A percentile compares a stretch with the other conserved stretches of the same genome.
Conservation (phyloP, 768 basidiomycete species). For the Russula emetica region DNA sequence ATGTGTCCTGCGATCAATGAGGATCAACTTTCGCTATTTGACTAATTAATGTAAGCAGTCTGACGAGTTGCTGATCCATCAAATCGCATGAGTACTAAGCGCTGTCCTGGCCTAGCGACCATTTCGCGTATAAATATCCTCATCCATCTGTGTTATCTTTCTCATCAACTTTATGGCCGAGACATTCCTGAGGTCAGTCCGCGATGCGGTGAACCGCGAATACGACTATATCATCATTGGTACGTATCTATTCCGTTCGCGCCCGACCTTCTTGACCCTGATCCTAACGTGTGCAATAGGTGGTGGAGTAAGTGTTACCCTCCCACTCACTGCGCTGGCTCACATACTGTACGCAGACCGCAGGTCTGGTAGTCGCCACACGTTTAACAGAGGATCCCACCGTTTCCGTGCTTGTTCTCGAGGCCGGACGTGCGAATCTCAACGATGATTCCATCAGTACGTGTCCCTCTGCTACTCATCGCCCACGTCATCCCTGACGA, state of each 20-base stretch:
- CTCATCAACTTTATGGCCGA: not conserved
- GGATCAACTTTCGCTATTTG: too few species aligned
- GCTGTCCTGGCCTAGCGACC: not conserved
- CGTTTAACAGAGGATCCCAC: constrained; percentile 31
- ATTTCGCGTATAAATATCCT: not conserved
- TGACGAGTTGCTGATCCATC: not conserved
- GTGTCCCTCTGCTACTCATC: not conserved
- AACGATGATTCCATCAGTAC: constrained; percentile 22
- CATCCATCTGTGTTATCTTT: not conserved
- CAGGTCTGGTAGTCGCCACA: constrained; percentile 26
- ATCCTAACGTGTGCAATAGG: too few species aligned
- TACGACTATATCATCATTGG: constrained; percentile 5
- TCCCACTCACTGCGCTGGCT: not conserved
- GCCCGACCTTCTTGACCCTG: too few species aligned
- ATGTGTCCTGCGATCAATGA: too few species aligned
- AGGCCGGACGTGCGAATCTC: constrained; percentile 30
- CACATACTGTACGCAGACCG: not conserved
- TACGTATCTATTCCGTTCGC: not conserved
- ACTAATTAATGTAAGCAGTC: not conserved
- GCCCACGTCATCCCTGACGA: not conserved
- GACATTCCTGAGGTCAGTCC: constrained; percentile 5
- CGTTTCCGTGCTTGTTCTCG: constrained; percentile 30
- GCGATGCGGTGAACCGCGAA: constrained; percentile 8
- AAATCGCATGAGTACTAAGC: not conserved
- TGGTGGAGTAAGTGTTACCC: constrained; percentile 1